Base-by-base conservation (phyloP, 2,329 filamentous ascomycete species). In the Exophiala bonariae region DNA sequence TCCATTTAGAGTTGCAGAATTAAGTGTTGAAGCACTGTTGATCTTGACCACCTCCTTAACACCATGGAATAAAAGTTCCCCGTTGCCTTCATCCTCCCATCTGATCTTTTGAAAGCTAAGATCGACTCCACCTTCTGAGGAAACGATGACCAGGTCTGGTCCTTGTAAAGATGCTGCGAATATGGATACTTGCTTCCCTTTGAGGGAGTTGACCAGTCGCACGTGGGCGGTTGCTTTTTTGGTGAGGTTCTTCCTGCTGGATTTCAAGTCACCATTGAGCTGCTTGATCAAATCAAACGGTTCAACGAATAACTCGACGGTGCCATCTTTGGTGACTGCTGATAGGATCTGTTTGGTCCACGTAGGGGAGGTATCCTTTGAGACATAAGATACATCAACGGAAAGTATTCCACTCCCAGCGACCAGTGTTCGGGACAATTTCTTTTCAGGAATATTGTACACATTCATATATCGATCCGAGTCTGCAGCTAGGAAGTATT, bases 1-100 rank as follows among this genome's bases (percentile, higher is more conserved):
- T 19, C 78, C 77, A 59, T 80, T 82, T 46, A 76, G 73, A 44
- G 74, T 71, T 14, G 72, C 75, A 3, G 74, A 72, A 42, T 65
- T 64, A 33, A 76, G 59, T 10, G 66, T 66, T 17, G 69, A 70
- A 38, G 66, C 64, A 6, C 66, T 66, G 55, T 71, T 76, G 37
- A 61, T 65, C 50, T 68, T 70, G 13, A 65, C 59, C n/a, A 78
- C 63, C 35, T 72, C 69, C 52, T 69, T 72, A 8, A 63, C 56
- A 16, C 74, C 75, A 3, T 61, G 67, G 42, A 77, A 68, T 2
- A 67, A 59, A 10, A 77, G 58, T 36, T 54, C 49, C 44, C 70
- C 65, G 4, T 74, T 66, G 17, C 68, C 73, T 46, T 71, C 67
- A 36, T 74, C 66, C 33, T 74, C 63, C 67, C 73, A 74, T 53